A percentile compares a stretch with the other conserved stretches of the same genome.
These are phyloP conservation scores for Thalia dealbata DNA, from an alignment of 176 grass and related monocot genomes.

Conservation along the genomic window DNA sequence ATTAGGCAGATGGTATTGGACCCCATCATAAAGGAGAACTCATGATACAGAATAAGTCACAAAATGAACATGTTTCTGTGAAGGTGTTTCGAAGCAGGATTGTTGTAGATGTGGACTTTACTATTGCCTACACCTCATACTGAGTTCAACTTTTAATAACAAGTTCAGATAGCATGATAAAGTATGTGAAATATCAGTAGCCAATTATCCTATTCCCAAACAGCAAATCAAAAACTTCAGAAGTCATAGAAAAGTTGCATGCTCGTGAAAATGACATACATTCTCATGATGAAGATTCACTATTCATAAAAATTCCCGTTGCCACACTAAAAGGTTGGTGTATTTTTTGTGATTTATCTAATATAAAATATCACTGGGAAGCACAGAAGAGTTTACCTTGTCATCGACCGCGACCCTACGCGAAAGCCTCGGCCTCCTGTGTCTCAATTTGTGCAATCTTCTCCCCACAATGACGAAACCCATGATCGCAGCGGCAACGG, in stretches of 20 bases:
- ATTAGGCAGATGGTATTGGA: too few species aligned
- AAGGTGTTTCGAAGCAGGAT: too few species aligned
- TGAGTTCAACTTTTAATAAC: too few species aligned
- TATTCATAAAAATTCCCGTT: not conserved
- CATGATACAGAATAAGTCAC: too few species aligned
- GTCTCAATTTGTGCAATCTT: constrained; percentile 26
- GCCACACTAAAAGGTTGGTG: not conserved
- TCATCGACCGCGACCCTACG: constrained; percentile 18
- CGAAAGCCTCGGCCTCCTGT: constrained; percentile 9
- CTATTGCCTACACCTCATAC: too few species aligned
- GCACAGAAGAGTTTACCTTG: constrained; percentile 21
- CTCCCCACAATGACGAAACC: constrained; percentile 30
- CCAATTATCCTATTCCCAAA: too few species aligned
- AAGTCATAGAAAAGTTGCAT: not conserved
- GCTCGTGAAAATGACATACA: not conserved
- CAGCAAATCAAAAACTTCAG: not conserved
- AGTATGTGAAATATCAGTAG: too few species aligned
- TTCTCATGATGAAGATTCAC: not conserved
- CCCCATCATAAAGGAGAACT: too few species aligned
- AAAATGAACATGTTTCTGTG: too few species aligned
- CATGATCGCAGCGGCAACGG: constrained; percentile 27
- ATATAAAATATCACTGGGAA: constrained; percentile 1
- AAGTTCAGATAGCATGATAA: too few species aligned
- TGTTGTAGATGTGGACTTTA: too few species aligned
- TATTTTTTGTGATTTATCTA: too few species aligned